A percentile compares a stretch with the other conserved stretches of the same genome.
phyloP scores from a whole-genome alignment of 352 stramenopile species.

The Globisporangium canariense region DNA sequence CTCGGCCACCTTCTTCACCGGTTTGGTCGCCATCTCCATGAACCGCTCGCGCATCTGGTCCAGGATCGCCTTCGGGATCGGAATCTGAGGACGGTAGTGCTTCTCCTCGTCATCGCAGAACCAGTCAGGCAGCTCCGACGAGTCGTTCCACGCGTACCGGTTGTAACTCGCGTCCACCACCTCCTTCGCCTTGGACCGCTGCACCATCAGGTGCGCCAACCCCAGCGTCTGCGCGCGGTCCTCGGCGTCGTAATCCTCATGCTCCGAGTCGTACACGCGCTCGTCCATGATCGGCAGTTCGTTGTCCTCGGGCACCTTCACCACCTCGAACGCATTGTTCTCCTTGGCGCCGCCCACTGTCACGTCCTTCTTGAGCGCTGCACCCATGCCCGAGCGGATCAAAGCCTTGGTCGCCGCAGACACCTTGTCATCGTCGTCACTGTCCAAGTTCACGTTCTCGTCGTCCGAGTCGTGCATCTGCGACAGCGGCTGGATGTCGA shows the following conservation, averaged over 20 bases:
- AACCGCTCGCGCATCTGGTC: conserved; percentile 98
- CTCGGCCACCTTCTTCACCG: conserved; percentile 99
- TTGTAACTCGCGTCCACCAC: conserved; percentile 99
- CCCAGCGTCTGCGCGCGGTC: conserved; percentile 96
- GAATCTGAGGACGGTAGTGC: conserved; percentile 98
- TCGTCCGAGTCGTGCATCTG: conserved; percentile 30
- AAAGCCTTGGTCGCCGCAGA: conserved; percentile 75
- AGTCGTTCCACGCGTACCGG: conserved; percentile 98
- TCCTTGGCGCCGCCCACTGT: conserved; percentile 11
- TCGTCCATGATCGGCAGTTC: conserved; percentile 71
- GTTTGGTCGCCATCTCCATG: conserved; percentile 94
- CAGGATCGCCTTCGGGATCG: conserved; percentile 95
- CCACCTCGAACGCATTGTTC: conserved; percentile 44
- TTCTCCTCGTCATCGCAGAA: conserved; percentile 96
- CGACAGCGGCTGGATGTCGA: conserved; percentile 43
- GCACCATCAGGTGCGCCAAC: conserved; percentile 98
- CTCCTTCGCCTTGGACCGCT: conserved; percentile 96
- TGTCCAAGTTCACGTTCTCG: conserved; percentile 33
- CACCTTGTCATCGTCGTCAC: conserved; percentile 47
- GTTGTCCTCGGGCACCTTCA: conserved; percentile 40
- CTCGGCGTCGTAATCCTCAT: conserved; percentile 97
- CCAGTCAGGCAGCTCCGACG: conserved; percentile 95
- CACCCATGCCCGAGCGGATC: conserved; percentile 86
- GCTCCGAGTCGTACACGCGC: conserved; percentile 93
- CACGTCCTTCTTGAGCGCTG: conserved; percentile 34